A percentile compares a stretch with the other conserved stretches of the same genome.
These are phyloP conservation scores for Ustilago xerochloae DNA, from an alignment of 1,284 basidiomycete species.

Conservation along the genomic window DNA sequence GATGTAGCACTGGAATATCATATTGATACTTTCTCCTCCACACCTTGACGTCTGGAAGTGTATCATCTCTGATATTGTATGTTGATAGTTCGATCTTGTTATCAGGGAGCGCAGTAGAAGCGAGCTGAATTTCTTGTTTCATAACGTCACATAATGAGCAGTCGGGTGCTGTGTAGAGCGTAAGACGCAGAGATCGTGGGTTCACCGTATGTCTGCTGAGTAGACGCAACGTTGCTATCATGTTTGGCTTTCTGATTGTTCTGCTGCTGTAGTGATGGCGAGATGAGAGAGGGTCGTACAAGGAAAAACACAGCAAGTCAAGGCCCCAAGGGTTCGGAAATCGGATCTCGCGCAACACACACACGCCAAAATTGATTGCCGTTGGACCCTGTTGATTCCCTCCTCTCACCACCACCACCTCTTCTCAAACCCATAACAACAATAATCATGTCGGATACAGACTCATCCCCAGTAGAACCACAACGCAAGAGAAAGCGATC, in stretches of 20 bases:
- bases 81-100: slow-evolving; percentile 46
- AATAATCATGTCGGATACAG: neutral
- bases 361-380: neutral
- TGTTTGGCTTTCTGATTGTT: neutral
- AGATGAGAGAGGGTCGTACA: too few relatives aligned
- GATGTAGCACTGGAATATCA: slow-evolving; percentile 64
- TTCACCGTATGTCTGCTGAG: neutral
- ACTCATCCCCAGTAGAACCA: neutral
- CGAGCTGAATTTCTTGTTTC: slow-evolving; percentile 44
- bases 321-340: too few relatives aligned
- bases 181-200: too few relatives aligned
- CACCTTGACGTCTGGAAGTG: slow-evolving; percentile 42
- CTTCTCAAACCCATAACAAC: neutral
- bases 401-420: neutral
- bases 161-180: slow-evolving; percentile 63
- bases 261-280: too few relatives aligned
- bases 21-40: slow-evolving; percentile 67
- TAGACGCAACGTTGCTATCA: slow-evolving; percentile 10
- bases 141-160: slow-evolving; percentile 64
- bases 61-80: slow-evolving; percentile 65
- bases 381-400: slow-evolving; percentile 24
- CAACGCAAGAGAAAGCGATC: slow-evolving; percentile 27
- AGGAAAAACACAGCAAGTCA: too few relatives aligned
- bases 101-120: slow-evolving; percentile 15
- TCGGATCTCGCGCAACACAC: neutral